A percentile compares a stretch with the other conserved stretches of the same genome.
phyloP scores from a whole-genome alignment of 768 basidiomycete genomes.

The Russula sp. region DNA sequence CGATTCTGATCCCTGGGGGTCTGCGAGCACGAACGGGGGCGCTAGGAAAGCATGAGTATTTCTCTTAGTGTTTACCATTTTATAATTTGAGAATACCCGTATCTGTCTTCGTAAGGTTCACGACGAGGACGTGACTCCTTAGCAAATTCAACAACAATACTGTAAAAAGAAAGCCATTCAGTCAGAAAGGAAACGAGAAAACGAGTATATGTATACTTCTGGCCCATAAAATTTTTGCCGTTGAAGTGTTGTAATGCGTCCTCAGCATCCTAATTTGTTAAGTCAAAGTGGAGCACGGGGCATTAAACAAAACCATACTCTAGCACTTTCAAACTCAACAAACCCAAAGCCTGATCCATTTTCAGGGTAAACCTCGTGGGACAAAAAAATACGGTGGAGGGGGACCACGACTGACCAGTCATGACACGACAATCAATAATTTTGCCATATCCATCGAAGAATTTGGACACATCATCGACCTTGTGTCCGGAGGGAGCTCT shows the following conservation, averaged over 20 bases:
- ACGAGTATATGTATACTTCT: slow-evolving; percentile 51
- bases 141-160: slow-evolving; percentile 94
- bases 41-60: slow-evolving; percentile 22
- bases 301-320: slow-evolving; percentile 45
- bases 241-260: slow-evolving; percentile 87
- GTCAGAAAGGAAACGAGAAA: not conserved
- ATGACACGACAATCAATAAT: slow-evolving; percentile 92
- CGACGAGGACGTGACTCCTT: slow-evolving; percentile 88
- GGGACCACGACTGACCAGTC: slow-evolving; percentile 62
- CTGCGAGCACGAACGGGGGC: slow-evolving; percentile 64
- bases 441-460: slow-evolving; percentile 87
- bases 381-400: not conserved
- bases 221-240: slow-evolving; percentile 86
- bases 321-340: slow-evolving; percentile 88
- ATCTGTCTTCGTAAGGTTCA: slow-evolving; percentile 66
- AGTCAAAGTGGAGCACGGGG: slow-evolving; percentile 3
- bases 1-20: slow-evolving; percentile 77
- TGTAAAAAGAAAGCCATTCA: slow-evolving; percentile 38
- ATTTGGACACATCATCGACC: slow-evolving; percentile 79
- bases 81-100: slow-evolving; percentile 31
- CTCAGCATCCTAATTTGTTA: slow-evolving; percentile 82
- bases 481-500: slow-evolving; percentile 84
- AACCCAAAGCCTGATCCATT: slow-evolving; percentile 79
- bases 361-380: slow-evolving; percentile 4
- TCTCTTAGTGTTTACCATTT: not conserved